Conservation (phyloP, 305 asterid species). For the Fraxinus ornus region DNA sequence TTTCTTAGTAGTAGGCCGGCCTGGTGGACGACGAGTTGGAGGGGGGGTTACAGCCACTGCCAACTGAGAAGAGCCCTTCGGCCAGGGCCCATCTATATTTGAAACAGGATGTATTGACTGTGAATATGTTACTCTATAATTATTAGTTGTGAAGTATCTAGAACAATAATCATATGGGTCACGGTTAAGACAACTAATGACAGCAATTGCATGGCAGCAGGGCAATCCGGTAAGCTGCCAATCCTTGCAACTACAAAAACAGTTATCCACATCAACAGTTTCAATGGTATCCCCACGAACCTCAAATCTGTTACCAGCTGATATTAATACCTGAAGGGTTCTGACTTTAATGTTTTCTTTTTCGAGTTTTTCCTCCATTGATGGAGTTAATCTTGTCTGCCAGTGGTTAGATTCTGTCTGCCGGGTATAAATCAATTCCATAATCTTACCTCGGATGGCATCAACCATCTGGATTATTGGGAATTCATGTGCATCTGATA, state of each 20-base stretch:
- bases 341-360: constrained; percentile 55
- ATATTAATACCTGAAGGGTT: neutral
- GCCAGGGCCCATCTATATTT: neutral
- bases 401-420: neutral
- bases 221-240: neutral
- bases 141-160: neutral
- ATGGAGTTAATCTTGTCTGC: constrained; percentile 39
- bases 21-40: neutral
- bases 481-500: neutral
- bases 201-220: neutral
- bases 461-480: neutral
- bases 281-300: neutral
- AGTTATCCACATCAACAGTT: neutral
- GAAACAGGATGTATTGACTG: neutral
- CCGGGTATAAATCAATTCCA: neutral
- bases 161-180: neutral
- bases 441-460: neutral
- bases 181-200: neutral
- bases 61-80: neutral
- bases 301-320: neutral
- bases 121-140: neutral
- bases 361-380: constrained; percentile 70
- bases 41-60: neutral
- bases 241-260: neutral
- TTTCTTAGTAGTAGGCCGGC: neutral